Conservation (phyloP, 257 asterid species). For the Solanum chilense region DNA sequence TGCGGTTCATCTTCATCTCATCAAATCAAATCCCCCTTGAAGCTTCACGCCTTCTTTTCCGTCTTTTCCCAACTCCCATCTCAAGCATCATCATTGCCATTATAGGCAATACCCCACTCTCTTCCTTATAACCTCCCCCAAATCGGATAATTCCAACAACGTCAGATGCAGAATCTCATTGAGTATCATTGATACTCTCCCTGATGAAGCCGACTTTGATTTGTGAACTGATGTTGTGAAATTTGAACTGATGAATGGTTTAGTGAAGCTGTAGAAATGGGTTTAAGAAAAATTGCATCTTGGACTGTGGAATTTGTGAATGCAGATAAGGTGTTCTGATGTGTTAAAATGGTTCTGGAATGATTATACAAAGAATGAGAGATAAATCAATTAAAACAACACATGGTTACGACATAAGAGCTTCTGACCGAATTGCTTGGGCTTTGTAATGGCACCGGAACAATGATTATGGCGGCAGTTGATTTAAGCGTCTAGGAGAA, state of each 20-base stretch:
- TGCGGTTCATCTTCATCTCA: too few species aligned
- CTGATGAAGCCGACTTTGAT: conserved; percentile 29
- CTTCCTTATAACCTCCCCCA: conserved; percentile 16
- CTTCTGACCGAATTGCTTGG: not conserved
- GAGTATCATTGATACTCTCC: conserved; percentile 34
- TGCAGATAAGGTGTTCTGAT: not conserved
- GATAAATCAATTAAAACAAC: not conserved
- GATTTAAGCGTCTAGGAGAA: not conserved
- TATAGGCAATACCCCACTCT: conserved; percentile 54
- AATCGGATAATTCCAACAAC: conserved; percentile 40
- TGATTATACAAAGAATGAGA: conserved; percentile 1
- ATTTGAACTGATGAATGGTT: conserved; percentile 1
- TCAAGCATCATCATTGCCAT: conserved; percentile 86
- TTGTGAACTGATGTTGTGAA: conserved; percentile 34
- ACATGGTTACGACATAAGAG: not conserved
- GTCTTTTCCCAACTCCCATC: conserved; percentile 31
- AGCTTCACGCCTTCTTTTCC: too few species aligned
- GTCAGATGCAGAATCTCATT: conserved; percentile 56
- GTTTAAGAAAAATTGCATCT: not conserved
- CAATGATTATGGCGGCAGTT: not conserved
- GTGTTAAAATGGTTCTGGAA: conserved; percentile 9
- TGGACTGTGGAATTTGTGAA: not conserved
- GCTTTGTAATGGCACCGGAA: not conserved
- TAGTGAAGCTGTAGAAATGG: not conserved
- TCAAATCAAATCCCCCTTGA: too few species aligned